Evolutionary conservation across 345 rosid genomes (phyloP), one percentile per base, ranked within the genome.

Genomic region (Combretum micranthum): DNA sequence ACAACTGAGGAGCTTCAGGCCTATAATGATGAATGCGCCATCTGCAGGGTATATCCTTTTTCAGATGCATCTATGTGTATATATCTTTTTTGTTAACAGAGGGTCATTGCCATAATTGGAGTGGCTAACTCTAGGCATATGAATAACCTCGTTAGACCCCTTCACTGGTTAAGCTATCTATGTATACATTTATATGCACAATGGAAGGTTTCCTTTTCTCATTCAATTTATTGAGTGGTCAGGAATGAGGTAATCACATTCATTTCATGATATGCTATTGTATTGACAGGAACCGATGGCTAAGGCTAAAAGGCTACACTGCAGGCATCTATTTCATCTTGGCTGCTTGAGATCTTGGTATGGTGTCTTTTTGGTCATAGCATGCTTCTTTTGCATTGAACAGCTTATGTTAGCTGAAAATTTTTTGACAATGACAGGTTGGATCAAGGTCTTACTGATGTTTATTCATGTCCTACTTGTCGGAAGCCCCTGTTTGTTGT

Each of bases 301-400:
- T 46, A 93, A 85, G 81, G 97, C 97, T 52, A 93, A 93, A 80
- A 87, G 65, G 83, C 86, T 93, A 47, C 73, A 78, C 64, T 93
- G 99, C 80, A 83, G 72, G 69, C 99, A 93, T 70, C 90, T 93
- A 61, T 89, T 89, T 55, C 99, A 93, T 80, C 97, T 93, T 65
- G 88, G 84, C 62, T 93, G 97, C 83, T 81, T 93, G 82, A 84
- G 96, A 84, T 93, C 99, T 66, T 93, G 97, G 99, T 93, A 83
- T 42, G 42, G 39, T 32, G 39, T 32, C 39, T 32, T 32, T 32
- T 32, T 32, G 39, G 39, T 32, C 39, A 32, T 7, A 32, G 9
- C 39, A 32, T 32, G 39, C 39, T 32, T 32, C 39, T 4, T 71
- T 50, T 61, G 67, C 52, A 52, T 70, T 47, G 45, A 58, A 46